These are phyloP conservation scores for button mushroom (Agaricus bisporus) DNA, from an alignment of 768 basidiomycete species.

Conservation along the genomic window DNA sequence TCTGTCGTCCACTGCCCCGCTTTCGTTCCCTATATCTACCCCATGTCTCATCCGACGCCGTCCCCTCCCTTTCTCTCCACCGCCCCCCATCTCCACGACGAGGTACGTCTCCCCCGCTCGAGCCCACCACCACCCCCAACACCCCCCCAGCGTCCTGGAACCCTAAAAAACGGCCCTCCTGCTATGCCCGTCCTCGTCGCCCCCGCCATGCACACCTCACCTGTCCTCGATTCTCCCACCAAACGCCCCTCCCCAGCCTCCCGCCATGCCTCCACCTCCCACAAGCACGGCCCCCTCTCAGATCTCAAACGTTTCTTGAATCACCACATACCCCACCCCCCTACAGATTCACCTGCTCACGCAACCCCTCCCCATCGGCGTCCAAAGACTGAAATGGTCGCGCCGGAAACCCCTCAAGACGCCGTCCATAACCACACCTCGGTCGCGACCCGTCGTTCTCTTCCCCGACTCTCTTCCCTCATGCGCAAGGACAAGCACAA, in stretches of 20 bases:
- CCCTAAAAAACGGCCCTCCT: conserved; percentile 11
- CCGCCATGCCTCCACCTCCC: conserved; percentile 15
- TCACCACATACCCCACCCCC: conserved; percentile 71
- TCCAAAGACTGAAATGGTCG: conserved; percentile 16
- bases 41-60: conserved; percentile 5
- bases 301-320: conserved; percentile 96
- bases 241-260: conserved; percentile 13
- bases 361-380: conserved; percentile 13
- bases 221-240: conserved; percentile 11
- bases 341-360: conserved; percentile 18
- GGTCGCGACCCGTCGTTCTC: conserved; percentile 13
- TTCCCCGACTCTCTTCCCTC: conserved; percentile 23
- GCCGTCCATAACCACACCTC: conserved; percentile 20
- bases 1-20: conserved; percentile 7
- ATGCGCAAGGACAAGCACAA: conserved; percentile 16
- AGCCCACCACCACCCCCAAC: conserved; percentile 9
- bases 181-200: conserved; percentile 10
- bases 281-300: conserved; percentile 70
- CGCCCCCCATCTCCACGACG: neutral
- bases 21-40: conserved; percentile 18
- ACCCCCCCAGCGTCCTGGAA: conserved; percentile 1
- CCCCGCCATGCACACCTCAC: conserved; percentile 8
- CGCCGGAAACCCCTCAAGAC: conserved; percentile 12
- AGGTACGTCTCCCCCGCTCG: neutral
- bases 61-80: conserved; percentile 5